Evolutionary conservation across 169 alveolate genomes (phyloP).

Genomic region (Plasmodium adleri): DNA sequence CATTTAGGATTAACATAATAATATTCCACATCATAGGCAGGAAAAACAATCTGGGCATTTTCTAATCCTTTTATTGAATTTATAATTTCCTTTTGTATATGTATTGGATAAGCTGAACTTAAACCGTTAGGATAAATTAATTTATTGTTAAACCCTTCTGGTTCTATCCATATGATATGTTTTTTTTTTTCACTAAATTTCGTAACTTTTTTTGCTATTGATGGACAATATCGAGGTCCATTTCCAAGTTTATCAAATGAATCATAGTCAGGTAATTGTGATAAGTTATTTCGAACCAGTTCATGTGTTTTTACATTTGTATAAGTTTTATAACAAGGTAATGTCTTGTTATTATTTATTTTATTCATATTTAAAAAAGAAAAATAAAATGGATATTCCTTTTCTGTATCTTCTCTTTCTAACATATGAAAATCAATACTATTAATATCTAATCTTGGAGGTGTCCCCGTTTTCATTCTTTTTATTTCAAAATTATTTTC

Average conservation of each 20-base stretch:
- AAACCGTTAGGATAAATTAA: slow-evolving; percentile 93
- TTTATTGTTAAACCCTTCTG: slow-evolving; percentile 89
- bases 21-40: slow-evolving; percentile 94
- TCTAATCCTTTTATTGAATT: slow-evolving; percentile 86
- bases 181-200: slow-evolving; percentile 85
- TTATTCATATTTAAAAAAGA: slow-evolving; percentile 83
- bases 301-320: slow-evolving; percentile 89
- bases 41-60: slow-evolving; percentile 86
- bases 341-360: slow-evolving; percentile 70
- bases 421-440: slow-evolving; percentile 88
- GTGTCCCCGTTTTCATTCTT: slow-evolving; percentile 91
- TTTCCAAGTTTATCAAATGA: slow-evolving; percentile 88
- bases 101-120: slow-evolving; percentile 91
- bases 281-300: slow-evolving; percentile 79
- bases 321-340: slow-evolving; percentile 87
- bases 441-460: slow-evolving; percentile 88
- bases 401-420: slow-evolving; percentile 89
- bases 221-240: slow-evolving; percentile 96
- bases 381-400: slow-evolving; percentile 85
- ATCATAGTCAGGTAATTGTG: slow-evolving; percentile 85
- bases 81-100: slow-evolving; percentile 84
- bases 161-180: slow-evolving; percentile 95
- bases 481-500: slow-evolving; percentile 75
- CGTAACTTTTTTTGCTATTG: slow-evolving; percentile 88
- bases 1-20: slow-evolving; percentile 88